Evolutionary conservation across 257 asterid genomes (phyloP).

Genomic region (Capsicum pubescens): DNA sequence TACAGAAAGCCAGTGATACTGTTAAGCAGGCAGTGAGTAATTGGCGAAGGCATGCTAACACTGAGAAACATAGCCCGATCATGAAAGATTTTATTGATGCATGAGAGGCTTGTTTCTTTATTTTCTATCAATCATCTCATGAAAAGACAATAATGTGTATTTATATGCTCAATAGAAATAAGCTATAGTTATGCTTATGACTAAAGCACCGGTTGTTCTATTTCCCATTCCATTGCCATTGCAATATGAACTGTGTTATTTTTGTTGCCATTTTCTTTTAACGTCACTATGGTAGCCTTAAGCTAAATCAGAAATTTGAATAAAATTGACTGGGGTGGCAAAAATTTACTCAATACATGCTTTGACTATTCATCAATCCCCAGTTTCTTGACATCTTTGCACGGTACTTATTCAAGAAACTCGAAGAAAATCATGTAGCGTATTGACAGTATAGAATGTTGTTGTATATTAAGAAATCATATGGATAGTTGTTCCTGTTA

Average conservation of each 20-base stretch:
- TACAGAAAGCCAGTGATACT: conserved; percentile 59
- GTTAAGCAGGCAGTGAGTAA: conserved; percentile 73
- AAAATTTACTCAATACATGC: neutral
- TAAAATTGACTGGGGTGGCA: neutral
- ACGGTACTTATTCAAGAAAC: neutral
- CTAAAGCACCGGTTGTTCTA: neutral
- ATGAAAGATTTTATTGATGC: conserved; percentile 70
- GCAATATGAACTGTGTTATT: neutral
- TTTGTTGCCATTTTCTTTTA: conserved; percentile 3
- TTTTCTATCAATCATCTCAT: neutral
- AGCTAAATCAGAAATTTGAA: neutral
- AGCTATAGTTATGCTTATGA: neutral
- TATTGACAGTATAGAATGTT: conserved; percentile 1
- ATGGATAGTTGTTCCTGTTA: conserved; percentile 27
- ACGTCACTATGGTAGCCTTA: neutral
- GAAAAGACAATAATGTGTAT: conserved; percentile 1
- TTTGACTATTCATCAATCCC: neutral
- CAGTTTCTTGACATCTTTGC: neutral
- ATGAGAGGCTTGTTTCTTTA: conserved; percentile 28
- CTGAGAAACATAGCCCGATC: conserved; percentile 63
- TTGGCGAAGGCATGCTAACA: conserved; percentile 69
- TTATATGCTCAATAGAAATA: conserved; percentile 16
- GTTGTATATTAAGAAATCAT: neutral
- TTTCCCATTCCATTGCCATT: neutral
- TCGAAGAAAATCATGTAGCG: neutral